Conservation (phyloP, 2,329 filamentous ascomycete genomes). For the Aureobasidium sp. region DNA sequence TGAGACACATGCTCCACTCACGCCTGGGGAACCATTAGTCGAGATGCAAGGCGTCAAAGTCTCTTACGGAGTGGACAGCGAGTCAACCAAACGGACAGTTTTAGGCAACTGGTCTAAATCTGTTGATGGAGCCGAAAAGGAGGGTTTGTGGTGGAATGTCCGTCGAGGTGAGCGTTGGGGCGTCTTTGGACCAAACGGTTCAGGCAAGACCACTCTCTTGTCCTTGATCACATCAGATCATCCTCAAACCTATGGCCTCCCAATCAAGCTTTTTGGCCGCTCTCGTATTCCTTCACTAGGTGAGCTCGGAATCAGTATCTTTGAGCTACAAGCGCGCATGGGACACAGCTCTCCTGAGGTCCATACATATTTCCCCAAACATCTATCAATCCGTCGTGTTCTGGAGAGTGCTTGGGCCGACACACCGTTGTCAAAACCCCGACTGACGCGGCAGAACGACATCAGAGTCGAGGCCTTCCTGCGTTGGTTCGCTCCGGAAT, state of each 20-base stretch:
- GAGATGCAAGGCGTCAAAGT: constrained; percentile 83
- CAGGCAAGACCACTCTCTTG: constrained; percentile 89
- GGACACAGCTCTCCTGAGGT: constrained; percentile 93
- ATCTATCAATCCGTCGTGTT: constrained; percentile 62
- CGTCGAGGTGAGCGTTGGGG: constrained; percentile 81
- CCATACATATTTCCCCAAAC: constrained; percentile 81
- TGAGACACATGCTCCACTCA: constrained; percentile 18
- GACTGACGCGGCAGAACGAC: constrained; percentile 49
- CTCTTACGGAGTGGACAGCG: constrained; percentile 54
- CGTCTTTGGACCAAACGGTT: constrained; percentile 86
- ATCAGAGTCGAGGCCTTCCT: constrained; percentile 61
- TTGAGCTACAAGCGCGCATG: constrained; percentile 82
- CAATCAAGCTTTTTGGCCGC: constrained; percentile 76
- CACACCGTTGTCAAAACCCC: constrained; percentile 67
- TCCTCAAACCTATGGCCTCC: constrained; percentile 84
- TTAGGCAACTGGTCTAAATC: constrained; percentile 65
- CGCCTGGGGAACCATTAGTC: constrained; percentile 60
- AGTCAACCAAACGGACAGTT: constrained; percentile 47
- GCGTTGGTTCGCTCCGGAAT: constrained; percentile 67
- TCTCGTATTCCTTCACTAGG: constrained; percentile 69
- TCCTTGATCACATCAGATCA: constrained; percentile 93
- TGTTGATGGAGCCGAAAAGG: neutral
- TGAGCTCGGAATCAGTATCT: constrained; percentile 70
- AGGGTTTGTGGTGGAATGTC: constrained; percentile 74
- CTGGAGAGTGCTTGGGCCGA: constrained; percentile 86